phyloP scores from a whole-genome alignment of 306 rosid species.

The barrel medic (Medicago truncatula) region DNA sequence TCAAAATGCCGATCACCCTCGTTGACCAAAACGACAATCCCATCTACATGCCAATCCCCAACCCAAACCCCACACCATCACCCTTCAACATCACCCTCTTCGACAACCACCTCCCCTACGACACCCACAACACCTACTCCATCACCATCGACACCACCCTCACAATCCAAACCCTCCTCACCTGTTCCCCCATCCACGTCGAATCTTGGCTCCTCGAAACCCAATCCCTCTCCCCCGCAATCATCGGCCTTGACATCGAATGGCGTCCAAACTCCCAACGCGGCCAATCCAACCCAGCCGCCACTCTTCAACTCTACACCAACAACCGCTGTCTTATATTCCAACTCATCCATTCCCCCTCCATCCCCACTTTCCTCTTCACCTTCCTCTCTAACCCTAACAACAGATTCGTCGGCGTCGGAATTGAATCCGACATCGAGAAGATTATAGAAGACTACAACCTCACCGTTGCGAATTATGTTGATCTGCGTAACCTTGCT shows the following conservation, averaged over 20 bases:
- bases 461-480: not conserved
- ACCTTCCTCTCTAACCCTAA: not conserved
- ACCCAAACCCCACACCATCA: not conserved
- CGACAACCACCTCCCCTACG: slow-evolving; percentile 15
- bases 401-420: slow-evolving; percentile 41
- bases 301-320: slow-evolving; percentile 37
- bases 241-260: slow-evolving; percentile 46
- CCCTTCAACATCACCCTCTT: not conserved
- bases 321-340: slow-evolving; percentile 40
- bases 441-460: slow-evolving; percentile 27
- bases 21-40: not conserved
- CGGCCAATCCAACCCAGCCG: slow-evolving; percentile 16
- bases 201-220: slow-evolving; percentile 38
- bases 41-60: not conserved
- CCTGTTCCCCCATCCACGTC: slow-evolving; percentile 32
- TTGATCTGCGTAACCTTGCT: slow-evolving; percentile 39
- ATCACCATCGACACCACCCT: slow-evolving; percentile 22
- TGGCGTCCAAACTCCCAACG: slow-evolving; percentile 41
- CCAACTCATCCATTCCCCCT: slow-evolving; percentile 16
- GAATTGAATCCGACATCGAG: slow-evolving; percentile 36
- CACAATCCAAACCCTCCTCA: slow-evolving; percentile 35
- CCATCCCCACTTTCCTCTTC: slow-evolving; percentile 10
- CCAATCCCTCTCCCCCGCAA: not conserved
- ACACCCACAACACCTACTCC: slow-evolving; percentile 29
- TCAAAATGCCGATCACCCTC: not conserved